These are phyloP conservation scores for Fusarium tjaetaba DNA, from an alignment of 2,329 filamentous ascomycete genomes.

Conservation along the genomic window DNA sequence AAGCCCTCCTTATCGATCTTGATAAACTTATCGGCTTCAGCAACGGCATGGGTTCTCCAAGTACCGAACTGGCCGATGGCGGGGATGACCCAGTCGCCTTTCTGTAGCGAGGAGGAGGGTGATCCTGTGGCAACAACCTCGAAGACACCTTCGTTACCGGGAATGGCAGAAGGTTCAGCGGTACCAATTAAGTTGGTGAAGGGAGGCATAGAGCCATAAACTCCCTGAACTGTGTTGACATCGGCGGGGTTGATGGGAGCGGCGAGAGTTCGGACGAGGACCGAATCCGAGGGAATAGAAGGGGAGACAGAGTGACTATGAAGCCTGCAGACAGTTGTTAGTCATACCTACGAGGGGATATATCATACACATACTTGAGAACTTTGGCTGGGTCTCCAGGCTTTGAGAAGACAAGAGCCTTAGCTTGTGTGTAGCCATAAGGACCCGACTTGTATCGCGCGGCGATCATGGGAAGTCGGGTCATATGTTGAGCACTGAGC, in stretches of 20 bases:
- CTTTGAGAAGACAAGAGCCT: constrained; percentile 79
- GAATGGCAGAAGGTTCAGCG: constrained; percentile 76
- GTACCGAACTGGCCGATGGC: constrained; percentile 86
- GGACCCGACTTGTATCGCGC: constrained; percentile 66
- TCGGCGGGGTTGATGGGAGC: constrained; percentile 96
- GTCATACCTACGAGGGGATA: neutral
- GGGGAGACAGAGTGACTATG: constrained; percentile 83
- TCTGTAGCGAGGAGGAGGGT: constrained; percentile 62
- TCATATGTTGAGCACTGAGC: constrained; percentile 22
- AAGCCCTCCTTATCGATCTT: constrained; percentile 78
- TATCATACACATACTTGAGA: constrained; percentile 59
- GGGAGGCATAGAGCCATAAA: constrained; percentile 86
- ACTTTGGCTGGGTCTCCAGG: constrained; percentile 81
- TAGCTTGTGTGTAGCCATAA: constrained; percentile 86
- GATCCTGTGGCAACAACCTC: constrained; percentile 81
- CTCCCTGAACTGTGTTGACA: constrained; percentile 97
- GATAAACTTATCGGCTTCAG: constrained; percentile 66
- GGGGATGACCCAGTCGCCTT: constrained; percentile 95
- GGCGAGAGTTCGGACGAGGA: constrained; percentile 88
- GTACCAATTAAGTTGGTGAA: constrained; percentile 84
- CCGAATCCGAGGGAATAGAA: constrained; percentile 67
- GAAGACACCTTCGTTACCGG: constrained; percentile 92
- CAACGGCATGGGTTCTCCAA: constrained; percentile 90
- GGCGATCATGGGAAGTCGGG: constrained; percentile 38
- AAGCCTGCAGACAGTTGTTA: constrained; percentile 55